phyloP scores from a whole-genome alignment of 192 early-diverging fungal genomes.

The Coemansia sp. region DNA sequence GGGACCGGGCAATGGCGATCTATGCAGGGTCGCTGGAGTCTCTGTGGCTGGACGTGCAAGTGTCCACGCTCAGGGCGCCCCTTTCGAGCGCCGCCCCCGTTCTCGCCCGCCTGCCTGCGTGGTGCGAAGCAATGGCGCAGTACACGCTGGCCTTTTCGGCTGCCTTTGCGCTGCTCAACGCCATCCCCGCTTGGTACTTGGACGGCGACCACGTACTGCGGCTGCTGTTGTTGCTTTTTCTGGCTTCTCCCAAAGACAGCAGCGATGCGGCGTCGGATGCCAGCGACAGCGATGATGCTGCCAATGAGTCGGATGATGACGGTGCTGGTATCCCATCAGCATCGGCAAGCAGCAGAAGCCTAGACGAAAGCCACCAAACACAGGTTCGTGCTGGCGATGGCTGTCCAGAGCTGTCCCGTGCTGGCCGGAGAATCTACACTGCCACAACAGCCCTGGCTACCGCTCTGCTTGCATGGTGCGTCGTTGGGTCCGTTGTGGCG shows the following conservation, averaged over 20 bases:
- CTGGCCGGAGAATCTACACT: not conserved
- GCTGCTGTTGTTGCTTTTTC: conserved; percentile 8
- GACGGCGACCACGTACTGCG: conserved; percentile 39
- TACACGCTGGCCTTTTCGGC: conserved; percentile 44
- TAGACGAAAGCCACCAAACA: not conserved
- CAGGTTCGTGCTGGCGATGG: not conserved
- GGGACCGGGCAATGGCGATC: conserved; percentile 4
- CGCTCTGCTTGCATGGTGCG: conserved; percentile 33
- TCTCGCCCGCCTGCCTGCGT: conserved; percentile 15
- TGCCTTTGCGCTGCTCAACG: conserved; percentile 44
- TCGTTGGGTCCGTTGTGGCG: conserved; percentile 29
- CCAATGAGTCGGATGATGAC: no score
- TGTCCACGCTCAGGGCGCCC: conserved; percentile 22
- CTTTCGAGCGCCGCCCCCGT: conserved; percentile 9
- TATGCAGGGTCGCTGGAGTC: conserved; percentile 31
- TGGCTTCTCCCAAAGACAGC: not conserved
- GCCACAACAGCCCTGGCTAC: conserved; percentile 19
- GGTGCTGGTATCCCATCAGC: no score
- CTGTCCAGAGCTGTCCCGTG: not conserved
- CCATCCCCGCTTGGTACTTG: conserved; percentile 35
- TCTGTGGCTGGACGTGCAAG: conserved; percentile 44
- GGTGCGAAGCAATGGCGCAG: conserved; percentile 33
- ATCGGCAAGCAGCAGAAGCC: not conserved
- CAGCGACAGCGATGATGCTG: not conserved
- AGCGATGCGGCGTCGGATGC: not conserved